A percentile compares a stretch with the other conserved stretches of the same genome.
phyloP scores from a whole-genome alignment of 768 basidiomycete genomes.

The Serendipita vermifera region DNA sequence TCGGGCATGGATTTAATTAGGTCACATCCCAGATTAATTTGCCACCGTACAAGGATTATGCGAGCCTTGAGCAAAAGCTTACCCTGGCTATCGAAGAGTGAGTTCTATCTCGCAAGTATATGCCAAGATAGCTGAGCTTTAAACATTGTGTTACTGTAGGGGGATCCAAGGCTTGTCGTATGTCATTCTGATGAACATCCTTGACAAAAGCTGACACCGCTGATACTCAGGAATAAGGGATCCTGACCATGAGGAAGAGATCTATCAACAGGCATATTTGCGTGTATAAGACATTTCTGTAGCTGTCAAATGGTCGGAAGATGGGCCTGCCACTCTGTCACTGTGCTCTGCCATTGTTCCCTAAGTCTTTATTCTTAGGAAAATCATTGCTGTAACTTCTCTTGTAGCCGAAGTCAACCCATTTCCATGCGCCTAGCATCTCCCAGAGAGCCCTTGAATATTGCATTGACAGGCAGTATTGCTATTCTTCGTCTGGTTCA shows the following conservation, averaged over 20 bases:
- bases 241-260: no score
- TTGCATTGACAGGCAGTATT: conserved; percentile 22
- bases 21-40: conserved; percentile 47
- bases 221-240: conserved; percentile 27
- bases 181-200: conserved; percentile 25
- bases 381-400: neutral
- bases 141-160: conserved; percentile 28
- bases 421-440: no score
- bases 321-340: no score
- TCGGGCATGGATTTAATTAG: neutral
- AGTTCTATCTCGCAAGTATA: conserved; percentile 2
- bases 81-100: conserved; percentile 72
- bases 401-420: no score
- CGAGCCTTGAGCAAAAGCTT: conserved; percentile 74
- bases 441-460: neutral
- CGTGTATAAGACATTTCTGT: no score
- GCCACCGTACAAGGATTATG: conserved; percentile 80
- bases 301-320: no score
- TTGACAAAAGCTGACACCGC: conserved; percentile 30
- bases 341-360: no score
- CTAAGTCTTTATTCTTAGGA: no score
- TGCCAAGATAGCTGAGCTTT: conserved; percentile 18
- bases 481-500: conserved; percentile 14
- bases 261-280: no score
- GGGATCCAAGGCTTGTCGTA: conserved; percentile 28